phyloP scores from a whole-genome alignment of 1,139 yeast species.

The Yamadazyma atmosphaerica region DNA sequence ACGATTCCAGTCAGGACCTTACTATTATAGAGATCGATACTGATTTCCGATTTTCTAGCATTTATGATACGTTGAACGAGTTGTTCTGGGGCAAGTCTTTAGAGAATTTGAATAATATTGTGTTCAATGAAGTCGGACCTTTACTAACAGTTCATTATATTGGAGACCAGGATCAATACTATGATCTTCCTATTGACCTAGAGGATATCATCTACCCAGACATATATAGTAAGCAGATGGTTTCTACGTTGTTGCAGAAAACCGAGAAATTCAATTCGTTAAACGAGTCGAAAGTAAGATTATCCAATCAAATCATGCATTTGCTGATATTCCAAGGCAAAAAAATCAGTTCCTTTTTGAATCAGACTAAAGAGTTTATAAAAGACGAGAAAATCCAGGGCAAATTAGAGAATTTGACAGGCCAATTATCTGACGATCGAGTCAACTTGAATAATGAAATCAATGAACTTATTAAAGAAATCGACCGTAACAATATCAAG shows the following conservation, averaged over 20 bases:
- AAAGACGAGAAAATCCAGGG: slow-evolving; percentile 17
- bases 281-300: slow-evolving; percentile 15
- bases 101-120: slow-evolving; percentile 29
- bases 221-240: slow-evolving; percentile 8
- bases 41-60: slow-evolving; percentile 27
- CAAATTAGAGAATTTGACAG: slow-evolving; percentile 18
- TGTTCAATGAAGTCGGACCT: slow-evolving; percentile 29
- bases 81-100: slow-evolving; percentile 42
- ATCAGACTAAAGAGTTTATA: slow-evolving; percentile 10
- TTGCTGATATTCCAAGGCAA: slow-evolving; percentile 20
- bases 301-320: slow-evolving; percentile 24
- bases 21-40: slow-evolving; percentile 34
- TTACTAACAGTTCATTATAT: slow-evolving; percentile 33
- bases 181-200: slow-evolving; percentile 9
- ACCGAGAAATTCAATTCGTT: slow-evolving; percentile 6
- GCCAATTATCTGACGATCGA: slow-evolving; percentile 19
- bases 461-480: slow-evolving; percentile 12
- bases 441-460: slow-evolving; percentile 23
- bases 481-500: slow-evolving; percentile 11
- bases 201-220: slow-evolving; percentile 14
- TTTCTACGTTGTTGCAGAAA: slow-evolving; percentile 7
- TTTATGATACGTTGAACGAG: slow-evolving; percentile 34
- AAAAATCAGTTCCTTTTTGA: slow-evolving; percentile 12
- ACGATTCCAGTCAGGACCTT: slow-evolving; percentile 20
- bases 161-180: slow-evolving; percentile 25